Base-by-base conservation (phyloP, 2,329 filamentous ascomycete genomes). In the Chaetomium globosum region DNA sequence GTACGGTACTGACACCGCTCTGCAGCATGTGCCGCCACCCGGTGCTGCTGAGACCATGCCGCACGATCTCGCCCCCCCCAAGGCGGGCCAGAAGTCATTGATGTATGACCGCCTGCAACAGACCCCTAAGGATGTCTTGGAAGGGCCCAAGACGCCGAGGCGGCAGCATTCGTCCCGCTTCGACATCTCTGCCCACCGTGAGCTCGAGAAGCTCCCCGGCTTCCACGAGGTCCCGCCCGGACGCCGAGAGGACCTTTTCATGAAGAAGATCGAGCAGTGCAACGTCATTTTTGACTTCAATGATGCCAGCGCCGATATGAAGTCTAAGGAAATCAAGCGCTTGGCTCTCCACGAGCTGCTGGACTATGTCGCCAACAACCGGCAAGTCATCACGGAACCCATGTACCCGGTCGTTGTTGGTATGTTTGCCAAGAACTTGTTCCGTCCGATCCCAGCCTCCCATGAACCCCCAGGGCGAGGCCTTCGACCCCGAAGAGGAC, bases 241-340 rank as follows among this genome's bases (percentile, higher is more conserved):
- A 76, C 88, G 94, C 69, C 88, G 95, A 68, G 93, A 97, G 79
- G 94, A 98, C 73, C 86, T 99, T 21, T 99, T 99, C 80, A 97
- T 99, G 93, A 93, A 98, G 76, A 99, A 99, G 84, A 95, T 99
- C 72, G 95, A 98, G 74, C 95, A 99, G 78, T 99, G 95, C 83
- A 99, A 99, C 76, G 96, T 99, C 81, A 99, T 99, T 74, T 99
- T 99, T 76, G 95, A 99, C 80, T 99, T 99, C 81, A 99, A 98
- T 77, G 95, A 99, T 78, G 92, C 94, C 57, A 96, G 92, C 70
- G 93, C 90, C 71, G 95, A 99, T 76, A 98, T 99, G 93, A 99
- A 99, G 79, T 97, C 94, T 56, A 99, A 99, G 82, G 95, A 99
- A 80, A 98, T 99, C 84, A 99, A 99, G 83, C 87, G 95, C 74